Evolutionary conservation across 2,329 filamentous ascomycete genomes (phyloP).

Genomic region (Cladosporium phlei): DNA sequence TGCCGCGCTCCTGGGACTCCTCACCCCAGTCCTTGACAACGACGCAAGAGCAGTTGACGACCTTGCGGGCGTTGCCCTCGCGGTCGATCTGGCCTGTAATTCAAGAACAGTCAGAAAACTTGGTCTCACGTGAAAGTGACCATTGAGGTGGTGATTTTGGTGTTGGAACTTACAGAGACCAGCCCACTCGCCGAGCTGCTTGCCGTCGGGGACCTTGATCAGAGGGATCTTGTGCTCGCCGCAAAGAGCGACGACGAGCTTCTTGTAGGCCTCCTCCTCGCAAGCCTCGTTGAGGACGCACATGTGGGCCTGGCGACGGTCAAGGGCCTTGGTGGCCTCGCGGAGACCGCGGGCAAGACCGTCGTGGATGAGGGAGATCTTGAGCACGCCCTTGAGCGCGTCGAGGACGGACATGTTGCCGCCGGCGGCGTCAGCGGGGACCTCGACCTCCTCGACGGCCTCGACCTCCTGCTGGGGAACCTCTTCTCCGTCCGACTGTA

Average conservation of each 20-base stretch:
- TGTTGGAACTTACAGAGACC: conserved; percentile 79
- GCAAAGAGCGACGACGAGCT: conserved; percentile 97
- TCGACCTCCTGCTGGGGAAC: conserved; percentile 71
- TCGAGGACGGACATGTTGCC: conserved; percentile 93
- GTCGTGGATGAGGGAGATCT: conserved; percentile 98
- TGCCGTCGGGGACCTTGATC: conserved; percentile 99
- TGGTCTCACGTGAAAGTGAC: not conserved
- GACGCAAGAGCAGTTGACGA: conserved; percentile 99
- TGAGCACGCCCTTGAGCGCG: conserved; percentile 97
- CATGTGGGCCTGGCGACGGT: conserved; percentile 98
- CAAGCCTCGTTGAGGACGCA: conserved; percentile 99
- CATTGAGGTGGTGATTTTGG: not conserved
- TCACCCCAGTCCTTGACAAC: conserved; percentile 99
- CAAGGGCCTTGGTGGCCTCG: conserved; percentile 97
- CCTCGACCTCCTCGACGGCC: conserved; percentile 84
- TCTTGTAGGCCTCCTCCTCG: conserved; percentile 99
- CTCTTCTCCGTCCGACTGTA: conserved; percentile 99
- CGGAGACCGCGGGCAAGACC: conserved; percentile 97
- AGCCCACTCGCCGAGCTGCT: conserved; percentile 99
- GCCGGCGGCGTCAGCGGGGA: conserved; percentile 75
- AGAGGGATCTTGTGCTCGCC: conserved; percentile 99
- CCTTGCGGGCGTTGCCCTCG: conserved; percentile 98
- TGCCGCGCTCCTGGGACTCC: conserved; percentile 97
- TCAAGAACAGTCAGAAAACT: not conserved
- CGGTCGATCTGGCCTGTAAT: conserved; percentile 87